A percentile compares a stretch with the other conserved stretches of the same genome.
phyloP scores from a whole-genome alignment of 306 rosid species.

The Herpetospermum pedunculosum region DNA sequence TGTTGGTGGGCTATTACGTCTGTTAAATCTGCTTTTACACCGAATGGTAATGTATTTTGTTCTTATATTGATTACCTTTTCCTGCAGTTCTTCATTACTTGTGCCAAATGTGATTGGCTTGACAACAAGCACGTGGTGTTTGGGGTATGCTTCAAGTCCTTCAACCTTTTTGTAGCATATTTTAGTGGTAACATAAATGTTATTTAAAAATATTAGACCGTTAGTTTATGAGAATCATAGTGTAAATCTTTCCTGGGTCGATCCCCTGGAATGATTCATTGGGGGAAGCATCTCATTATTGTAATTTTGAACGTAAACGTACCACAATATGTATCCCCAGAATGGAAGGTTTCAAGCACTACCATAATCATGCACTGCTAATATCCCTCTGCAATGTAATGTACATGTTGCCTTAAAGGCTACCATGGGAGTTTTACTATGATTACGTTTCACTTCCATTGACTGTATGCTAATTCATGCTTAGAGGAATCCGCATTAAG shows the following conservation, averaged over 20 bases:
- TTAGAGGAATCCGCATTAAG: neutral
- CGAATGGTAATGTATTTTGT: neutral
- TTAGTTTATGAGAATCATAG: neutral
- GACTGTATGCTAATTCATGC: neutral
- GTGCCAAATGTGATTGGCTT: slow-evolving; percentile 96
- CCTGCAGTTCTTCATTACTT: slow-evolving; percentile 81
- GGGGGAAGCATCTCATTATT: neutral
- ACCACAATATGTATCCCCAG: neutral
- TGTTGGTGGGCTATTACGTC: neutral
- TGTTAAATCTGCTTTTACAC: neutral
- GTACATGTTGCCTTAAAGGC: neutral
- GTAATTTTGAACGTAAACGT: neutral
- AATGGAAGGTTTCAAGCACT: neutral
- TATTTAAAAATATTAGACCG: neutral
- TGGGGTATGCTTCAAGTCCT: slow-evolving; percentile 57
- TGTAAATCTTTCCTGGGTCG: neutral
- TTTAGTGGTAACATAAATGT: neutral
- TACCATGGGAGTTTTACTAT: neutral
- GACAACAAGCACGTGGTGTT: slow-evolving; percentile 97
- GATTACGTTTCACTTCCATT: neutral
- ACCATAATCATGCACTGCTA: neutral
- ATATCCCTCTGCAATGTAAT: neutral
- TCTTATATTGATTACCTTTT: neutral
- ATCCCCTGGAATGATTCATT: neutral
- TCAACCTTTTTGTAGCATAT: neutral